Conservation (phyloP, 352 stramenopile species). For the Phytophthora capsici region DNA sequence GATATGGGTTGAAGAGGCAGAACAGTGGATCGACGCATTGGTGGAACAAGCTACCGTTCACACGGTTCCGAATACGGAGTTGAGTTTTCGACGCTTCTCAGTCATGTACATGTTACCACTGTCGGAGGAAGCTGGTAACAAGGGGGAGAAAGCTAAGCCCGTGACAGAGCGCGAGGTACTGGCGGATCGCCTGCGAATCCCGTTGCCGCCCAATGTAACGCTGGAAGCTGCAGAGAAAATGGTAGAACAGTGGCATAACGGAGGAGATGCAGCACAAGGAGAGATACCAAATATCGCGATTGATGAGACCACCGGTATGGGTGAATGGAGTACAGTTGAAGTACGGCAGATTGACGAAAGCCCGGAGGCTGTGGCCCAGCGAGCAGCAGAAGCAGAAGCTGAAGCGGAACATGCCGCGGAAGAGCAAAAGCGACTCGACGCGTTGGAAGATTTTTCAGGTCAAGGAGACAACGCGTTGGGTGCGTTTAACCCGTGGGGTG, state of each 20-base stretch:
- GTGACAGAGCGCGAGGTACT: conserved; percentile 60
- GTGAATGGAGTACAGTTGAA: conserved; percentile 81
- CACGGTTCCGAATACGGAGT: conserved; percentile 71
- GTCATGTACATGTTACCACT: conserved; percentile 69
- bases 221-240: conserved; percentile 72
- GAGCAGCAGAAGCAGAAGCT: conserved; percentile 49
- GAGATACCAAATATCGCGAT: conserved; percentile 37
- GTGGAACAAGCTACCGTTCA: conserved; percentile 69
- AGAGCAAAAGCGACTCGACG: conserved; percentile 61
- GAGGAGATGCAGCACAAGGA: conserved; percentile 24
- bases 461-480: conserved; percentile 80
- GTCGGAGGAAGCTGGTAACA: conserved; percentile 14
- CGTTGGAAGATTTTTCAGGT: conserved; percentile 67
- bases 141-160: conserved; percentile 29
- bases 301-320: conserved; percentile 81
- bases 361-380: conserved; percentile 62
- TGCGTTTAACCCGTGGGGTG: conserved; percentile 85
- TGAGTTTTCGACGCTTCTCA: conserved; percentile 64
- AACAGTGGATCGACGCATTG: conserved; percentile 80
- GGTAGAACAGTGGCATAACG: conserved; percentile 51
- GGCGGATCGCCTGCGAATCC: conserved; percentile 72
- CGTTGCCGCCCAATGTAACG: conserved; percentile 64
- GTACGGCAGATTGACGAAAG: conserved; percentile 81
- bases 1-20: conserved; percentile 79
- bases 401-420: conserved; percentile 45